phyloP scores from a whole-genome alignment of 805 yeast genomes.

The Pichia rugopelliculosa region DNA sequence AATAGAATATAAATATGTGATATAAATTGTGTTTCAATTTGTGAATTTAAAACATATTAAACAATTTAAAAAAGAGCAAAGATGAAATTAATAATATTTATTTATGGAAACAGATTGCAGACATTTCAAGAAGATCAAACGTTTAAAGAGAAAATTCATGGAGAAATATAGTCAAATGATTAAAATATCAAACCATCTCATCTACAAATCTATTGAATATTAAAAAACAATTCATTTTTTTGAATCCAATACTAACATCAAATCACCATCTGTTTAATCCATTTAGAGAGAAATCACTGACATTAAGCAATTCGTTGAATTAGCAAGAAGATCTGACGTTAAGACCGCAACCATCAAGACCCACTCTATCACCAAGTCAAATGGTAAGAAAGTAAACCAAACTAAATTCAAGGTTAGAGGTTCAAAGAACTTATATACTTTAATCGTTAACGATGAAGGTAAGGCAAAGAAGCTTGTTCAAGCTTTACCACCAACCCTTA shows the following conservation, averaged over 20 bases:
- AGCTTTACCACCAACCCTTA: slow-evolving; percentile 92
- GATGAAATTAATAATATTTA: too few species aligned
- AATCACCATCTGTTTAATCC: background rate
- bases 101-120: too few species aligned
- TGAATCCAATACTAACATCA: slow-evolving; percentile 16
- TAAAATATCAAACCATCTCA: too few species aligned
- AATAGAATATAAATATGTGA: too few species aligned
- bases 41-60: too few species aligned
- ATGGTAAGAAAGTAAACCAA: slow-evolving; percentile 81
- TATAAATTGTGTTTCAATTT: too few species aligned
- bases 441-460: slow-evolving; percentile 89
- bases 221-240: background rate
- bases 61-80: too few species aligned
- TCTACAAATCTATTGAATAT: background rate
- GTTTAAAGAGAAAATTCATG: too few species aligned
- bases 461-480: slow-evolving; percentile 97
- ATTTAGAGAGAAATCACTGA: slow-evolving; percentile 70
- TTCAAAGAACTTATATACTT: slow-evolving; percentile 87
- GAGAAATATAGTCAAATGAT: too few species aligned
- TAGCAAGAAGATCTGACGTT: slow-evolving; percentile 94
- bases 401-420: slow-evolving; percentile 99
- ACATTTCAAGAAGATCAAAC: too few species aligned
- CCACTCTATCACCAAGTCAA: slow-evolving; percentile 74
- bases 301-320: slow-evolving; percentile 95
- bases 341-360: slow-evolving; percentile 89